Percentiles rank a stretch among this genome's conserved stretches.
Evolutionary conservation across 2,329 filamentous ascomycete species (phyloP).

Genomic region (Penicillium polonicum): DNA sequence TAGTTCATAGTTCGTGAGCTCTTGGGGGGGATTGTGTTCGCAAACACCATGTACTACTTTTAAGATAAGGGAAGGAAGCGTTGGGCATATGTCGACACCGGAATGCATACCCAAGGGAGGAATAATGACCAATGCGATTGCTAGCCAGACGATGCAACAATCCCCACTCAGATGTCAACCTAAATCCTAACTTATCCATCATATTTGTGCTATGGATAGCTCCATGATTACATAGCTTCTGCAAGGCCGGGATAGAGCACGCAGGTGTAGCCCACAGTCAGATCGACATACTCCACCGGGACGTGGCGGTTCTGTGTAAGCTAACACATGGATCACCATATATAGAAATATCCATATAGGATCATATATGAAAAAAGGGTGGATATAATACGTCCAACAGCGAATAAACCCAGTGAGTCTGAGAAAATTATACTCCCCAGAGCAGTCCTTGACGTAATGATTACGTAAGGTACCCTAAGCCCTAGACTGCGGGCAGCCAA

Average conservation of each 20-base stretch:
- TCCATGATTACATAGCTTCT: conserved; percentile 13
- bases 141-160: not conserved
- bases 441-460: conserved; percentile 32
- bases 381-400: not conserved
- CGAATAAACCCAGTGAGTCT: not conserved
- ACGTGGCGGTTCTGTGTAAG: not conserved
- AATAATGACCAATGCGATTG: not conserved
- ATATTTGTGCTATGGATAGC: conserved; percentile 2
- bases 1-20: not conserved
- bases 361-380: not conserved
- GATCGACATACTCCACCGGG: conserved; percentile 5
- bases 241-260: not conserved
- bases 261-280: not conserved
- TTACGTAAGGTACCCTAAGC: conserved; percentile 39
- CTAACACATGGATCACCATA: not conserved
- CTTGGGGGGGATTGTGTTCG: not conserved
- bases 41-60: not conserved
- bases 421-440: conserved; percentile 28
- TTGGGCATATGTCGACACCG: not conserved
- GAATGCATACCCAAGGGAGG: not conserved
- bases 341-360: not conserved
- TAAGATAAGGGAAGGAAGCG: not conserved
- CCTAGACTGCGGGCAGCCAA: conserved; percentile 33
- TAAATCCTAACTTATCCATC: not conserved
- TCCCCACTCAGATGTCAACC: not conserved